Evolutionary conservation across 129 eudicot genomes (phyloP), one percentile per base, ranked within the genome.

Genomic region (Lactuca saligna): DNA sequence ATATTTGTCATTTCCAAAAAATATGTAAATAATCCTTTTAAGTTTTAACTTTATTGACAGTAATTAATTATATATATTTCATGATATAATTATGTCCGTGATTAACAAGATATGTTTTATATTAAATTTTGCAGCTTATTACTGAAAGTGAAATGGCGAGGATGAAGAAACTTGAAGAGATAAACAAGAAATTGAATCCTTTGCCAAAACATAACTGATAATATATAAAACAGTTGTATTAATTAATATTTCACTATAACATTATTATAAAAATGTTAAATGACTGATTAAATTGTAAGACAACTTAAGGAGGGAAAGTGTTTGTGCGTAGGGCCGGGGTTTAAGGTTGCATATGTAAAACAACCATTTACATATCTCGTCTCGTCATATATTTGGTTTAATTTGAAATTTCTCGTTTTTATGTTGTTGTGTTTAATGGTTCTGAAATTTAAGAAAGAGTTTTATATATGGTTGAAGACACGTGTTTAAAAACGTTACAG

Each of bases 101-200:
- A 61, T 49, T 61, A 46, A 75, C 8, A 8, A 35, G 12, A 50
- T 5, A 0, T 32, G 20, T 51, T 33, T 44, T 53, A 3, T 31
- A 4, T 44, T 51, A 33, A 49, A 57, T 17, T 64, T 17, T 1
- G 33, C 80, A 91, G 97, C 71, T 91, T 81, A 90, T 88, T 50
- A 61, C 35, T 33, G 94, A 91, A 82, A 91, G 97, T 50, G 97
- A 91, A 75, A 78, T 61, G 59, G 55, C 82, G 78, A 85, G 97
- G 80, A 63, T 78, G 77, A 88, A 82, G 76, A 88, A 86, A 66
- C 76, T 91, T 63, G 96, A 88, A 78, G 97, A 91, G 84, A 84
- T 91, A 59, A 83, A 80, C 88, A 84, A 88, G 34, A 69, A 76
- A 53, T 76, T 13, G 58, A 68, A 31, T 32, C 46, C 49, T 68